Evolutionary conservation across 2,329 filamentous ascomycete genomes (phyloP), one percentile per base, ranked within the genome.

Genomic region (Claviceps arundinis): DNA sequence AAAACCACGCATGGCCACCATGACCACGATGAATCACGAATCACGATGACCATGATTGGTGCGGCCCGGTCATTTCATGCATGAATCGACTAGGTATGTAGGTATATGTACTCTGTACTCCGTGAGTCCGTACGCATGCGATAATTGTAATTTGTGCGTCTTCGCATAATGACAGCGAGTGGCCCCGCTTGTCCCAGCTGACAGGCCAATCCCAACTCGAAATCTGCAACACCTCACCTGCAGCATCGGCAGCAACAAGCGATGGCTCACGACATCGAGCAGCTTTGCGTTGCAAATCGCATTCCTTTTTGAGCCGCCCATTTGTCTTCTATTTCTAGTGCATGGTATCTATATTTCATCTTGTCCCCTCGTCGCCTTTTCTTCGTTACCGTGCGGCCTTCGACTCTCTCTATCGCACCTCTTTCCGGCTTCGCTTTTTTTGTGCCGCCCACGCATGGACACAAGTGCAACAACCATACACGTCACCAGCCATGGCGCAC

Each of bases 81-180:
- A 42, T n/a, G 17, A 22, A 42, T 19, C 40, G 22, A 42, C 4
- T 5, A 19, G 17, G 16, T 6, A 9, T 9, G 11, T 11, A 22
- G 22, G 47, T 38, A 64, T 50, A 65, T 65, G 67, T 68, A 64
- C 37, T 37, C 37, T 13, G 16, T 13, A 9, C 9, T 37, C 37
- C 1, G 14, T 37, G n/a, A 37, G 16, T 38, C 37, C 37, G 19
- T 22, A 22, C 19, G 19, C 19, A 22, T 22, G 22, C 22, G 22
- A 22, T 22, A 22, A 22, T 22, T 22, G 3, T 22, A 3, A n/a
- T n/a, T n/a, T n/a, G n/a, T n/a, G n/a, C 19, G 19, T 22, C 19
- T 22, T 22, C 19, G 19, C 19, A 22, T 6, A 30, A 26, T 26
- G 26, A 30, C 14, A 5, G 41, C 19, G 4, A 11, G 41, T 4